phyloP scores from a whole-genome alignment of 352 stramenopile species.

The Aphanomyces cochlioides region DNA sequence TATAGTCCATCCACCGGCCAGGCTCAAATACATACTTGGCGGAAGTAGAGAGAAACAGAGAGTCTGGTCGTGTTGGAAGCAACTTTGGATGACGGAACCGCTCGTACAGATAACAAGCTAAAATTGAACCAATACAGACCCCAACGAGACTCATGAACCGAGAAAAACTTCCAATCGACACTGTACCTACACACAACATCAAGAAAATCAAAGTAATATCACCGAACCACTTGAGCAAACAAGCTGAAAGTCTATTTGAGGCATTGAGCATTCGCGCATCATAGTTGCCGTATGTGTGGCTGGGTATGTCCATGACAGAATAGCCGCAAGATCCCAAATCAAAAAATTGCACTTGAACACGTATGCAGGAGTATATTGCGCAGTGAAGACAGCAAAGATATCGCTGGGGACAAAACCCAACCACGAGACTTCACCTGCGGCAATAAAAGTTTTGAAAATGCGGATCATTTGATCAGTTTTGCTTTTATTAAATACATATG shows the following conservation, averaged over 20 bases:
- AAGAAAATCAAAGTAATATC: background rate
- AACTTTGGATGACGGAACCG: background rate
- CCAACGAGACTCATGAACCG: slow-evolving; percentile 2
- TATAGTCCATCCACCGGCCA: background rate
- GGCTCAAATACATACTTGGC: background rate
- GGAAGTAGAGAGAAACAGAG: background rate
- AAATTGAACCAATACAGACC: background rate
- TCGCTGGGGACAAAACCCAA: slow-evolving; percentile 10
- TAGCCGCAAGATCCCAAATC: background rate
- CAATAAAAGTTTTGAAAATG: slow-evolving; percentile 9
- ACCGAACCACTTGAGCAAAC: background rate
- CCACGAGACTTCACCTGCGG: slow-evolving; percentile 15
- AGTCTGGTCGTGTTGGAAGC: background rate
- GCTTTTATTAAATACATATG: background rate
- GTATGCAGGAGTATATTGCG: slow-evolving; percentile 11
- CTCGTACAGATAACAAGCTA: slow-evolving; percentile 1
- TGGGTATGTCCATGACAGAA: background rate
- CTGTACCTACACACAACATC: background rate
- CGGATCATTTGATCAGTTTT: background rate
- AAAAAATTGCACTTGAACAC: background rate
- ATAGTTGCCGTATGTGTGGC: slow-evolving; percentile 8
- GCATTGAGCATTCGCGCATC: background rate
- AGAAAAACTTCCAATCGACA: slow-evolving; percentile 1
- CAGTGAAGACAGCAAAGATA: slow-evolving; percentile 12
- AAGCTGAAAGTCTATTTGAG: slow-evolving; percentile 4